Evolutionary conservation across 805 yeast genomes (phyloP).

Genomic region (Danielia reshetovae): DNA sequence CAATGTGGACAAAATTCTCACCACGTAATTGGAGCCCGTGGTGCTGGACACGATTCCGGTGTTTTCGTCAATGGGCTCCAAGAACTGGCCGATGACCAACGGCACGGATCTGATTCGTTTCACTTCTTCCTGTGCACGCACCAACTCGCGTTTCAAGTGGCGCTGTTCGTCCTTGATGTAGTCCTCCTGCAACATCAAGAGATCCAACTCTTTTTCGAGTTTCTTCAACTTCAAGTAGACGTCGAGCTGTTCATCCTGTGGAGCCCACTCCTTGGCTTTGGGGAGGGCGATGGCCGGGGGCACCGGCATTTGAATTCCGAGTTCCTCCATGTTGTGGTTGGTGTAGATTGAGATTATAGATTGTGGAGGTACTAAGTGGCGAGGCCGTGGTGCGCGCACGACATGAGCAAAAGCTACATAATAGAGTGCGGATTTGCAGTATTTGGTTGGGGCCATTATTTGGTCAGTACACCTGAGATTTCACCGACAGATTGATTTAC

Average conservation of each 20-base stretch:
- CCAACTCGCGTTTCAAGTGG: constrained; percentile 87
- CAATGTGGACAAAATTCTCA: constrained; percentile 87
- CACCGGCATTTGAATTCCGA: constrained; percentile 24
- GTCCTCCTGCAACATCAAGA: constrained; percentile 85
- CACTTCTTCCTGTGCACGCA: constrained; percentile 97
- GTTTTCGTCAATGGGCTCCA: constrained; percentile 95
- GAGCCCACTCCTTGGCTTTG: constrained; percentile 8
- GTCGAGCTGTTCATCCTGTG: constrained; percentile 46
- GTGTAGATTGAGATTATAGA: neutral
- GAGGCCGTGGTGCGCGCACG: constrained; percentile 6
- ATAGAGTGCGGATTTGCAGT: no score
- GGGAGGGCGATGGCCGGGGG: constrained; percentile 11
- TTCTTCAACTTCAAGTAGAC: constrained; percentile 81
- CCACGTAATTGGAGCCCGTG: constrained; percentile 96
- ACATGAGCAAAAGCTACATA: no score
- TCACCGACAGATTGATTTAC: no score
- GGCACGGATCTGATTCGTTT: constrained; percentile 97
- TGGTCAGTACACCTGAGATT: no score
- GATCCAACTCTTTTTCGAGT: constrained; percentile 84
- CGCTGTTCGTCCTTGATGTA: constrained; percentile 98
- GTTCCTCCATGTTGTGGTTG: constrained; percentile 28
- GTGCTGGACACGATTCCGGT: constrained; percentile 97
- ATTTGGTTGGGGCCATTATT: no score
- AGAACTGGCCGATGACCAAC: constrained; percentile 93
- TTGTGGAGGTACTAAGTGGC: constrained; percentile 4